These are phyloP conservation scores for Kodamaea nitidulidarum DNA, from an alignment of 805 yeast species.

Conservation along the genomic window DNA sequence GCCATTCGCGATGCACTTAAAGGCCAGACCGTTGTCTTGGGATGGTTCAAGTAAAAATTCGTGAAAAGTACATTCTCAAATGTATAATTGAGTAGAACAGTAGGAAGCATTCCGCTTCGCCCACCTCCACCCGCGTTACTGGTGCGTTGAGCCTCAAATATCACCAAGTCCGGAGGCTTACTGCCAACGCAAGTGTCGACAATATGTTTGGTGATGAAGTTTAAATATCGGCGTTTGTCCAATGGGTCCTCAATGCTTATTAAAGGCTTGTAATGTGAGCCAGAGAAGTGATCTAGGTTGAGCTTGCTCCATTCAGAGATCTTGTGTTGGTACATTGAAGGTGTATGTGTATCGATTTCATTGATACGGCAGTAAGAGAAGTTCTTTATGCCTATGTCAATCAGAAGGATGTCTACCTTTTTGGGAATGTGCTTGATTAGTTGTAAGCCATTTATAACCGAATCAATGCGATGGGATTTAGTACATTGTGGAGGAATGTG, in stretches of 20 bases:
- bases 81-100: slow-evolving; percentile 33
- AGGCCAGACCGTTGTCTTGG: slow-evolving; percentile 25
- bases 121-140: slow-evolving; percentile 16
- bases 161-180: slow-evolving; percentile 22
- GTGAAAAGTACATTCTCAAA: slow-evolving; percentile 37
- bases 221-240: slow-evolving; percentile 28
- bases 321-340: slow-evolving; percentile 1
- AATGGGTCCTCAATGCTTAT: slow-evolving; percentile 13
- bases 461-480: slow-evolving; percentile 14
- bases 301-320: slow-evolving; percentile 22
- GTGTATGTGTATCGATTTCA: slow-evolving; percentile 1
- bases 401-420: slow-evolving; percentile 19
- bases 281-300: slow-evolving; percentile 22
- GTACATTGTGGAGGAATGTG: slow-evolving; percentile 15
- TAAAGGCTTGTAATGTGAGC: slow-evolving; percentile 11
- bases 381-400: slow-evolving; percentile 42
- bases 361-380: slow-evolving; percentile 33
- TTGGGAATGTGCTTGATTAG: slow-evolving; percentile 8
- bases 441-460: slow-evolving; percentile 10
- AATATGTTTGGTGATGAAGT: slow-evolving; percentile 12
- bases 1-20: slow-evolving; percentile 36
- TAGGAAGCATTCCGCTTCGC: slow-evolving; percentile 29
- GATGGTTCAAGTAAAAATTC: slow-evolving; percentile 20
- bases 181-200: background rate
- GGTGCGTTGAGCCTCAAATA: slow-evolving; percentile 40